phyloP scores from a whole-genome alignment of 2,329 filamentous ascomycete species.

The Zasmidium cellare region DNA sequence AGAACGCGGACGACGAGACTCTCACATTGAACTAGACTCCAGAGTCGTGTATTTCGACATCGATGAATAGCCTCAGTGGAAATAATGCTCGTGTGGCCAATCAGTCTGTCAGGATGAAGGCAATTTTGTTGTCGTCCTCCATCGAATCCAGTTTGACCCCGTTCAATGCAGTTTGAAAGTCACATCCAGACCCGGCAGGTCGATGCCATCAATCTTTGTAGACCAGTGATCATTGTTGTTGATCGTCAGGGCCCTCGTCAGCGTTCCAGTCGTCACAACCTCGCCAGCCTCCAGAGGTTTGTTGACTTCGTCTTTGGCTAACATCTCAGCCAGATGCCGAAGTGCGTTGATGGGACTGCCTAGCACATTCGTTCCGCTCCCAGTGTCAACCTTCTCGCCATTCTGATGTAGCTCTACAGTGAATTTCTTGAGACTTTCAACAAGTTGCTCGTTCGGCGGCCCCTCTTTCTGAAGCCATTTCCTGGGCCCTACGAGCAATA shows the following conservation, averaged over 20 bases:
- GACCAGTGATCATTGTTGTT: constrained; percentile 22
- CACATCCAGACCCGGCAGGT: constrained; percentile 21
- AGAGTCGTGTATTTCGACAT: too few relatives aligned
- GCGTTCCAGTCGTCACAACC: constrained; percentile 23
- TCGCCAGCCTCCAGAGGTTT: constrained; percentile 19
- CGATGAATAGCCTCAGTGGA: too few relatives aligned
- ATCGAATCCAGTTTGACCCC: neutral
- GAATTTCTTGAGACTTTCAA: constrained; percentile 21
- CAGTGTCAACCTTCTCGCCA: constrained; percentile 17
- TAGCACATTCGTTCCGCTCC: constrained; percentile 20
- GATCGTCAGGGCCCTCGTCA: constrained; percentile 21
- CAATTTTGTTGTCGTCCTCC: too few relatives aligned
- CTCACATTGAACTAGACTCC: too few relatives aligned
- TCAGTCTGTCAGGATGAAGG: too few relatives aligned
- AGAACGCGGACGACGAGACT: neutral
- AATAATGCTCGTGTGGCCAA: neutral
- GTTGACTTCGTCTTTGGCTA: constrained; percentile 23
- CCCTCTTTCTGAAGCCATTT: constrained; percentile 6
- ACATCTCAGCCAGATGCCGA: constrained; percentile 16
- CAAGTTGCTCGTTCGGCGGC: constrained; percentile 9
- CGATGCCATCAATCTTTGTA: constrained; percentile 20
- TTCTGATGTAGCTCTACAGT: constrained; percentile 16
- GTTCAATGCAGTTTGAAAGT: constrained; percentile 18
- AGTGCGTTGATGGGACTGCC: constrained; percentile 24
- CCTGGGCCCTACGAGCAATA: constrained; percentile 21